Conservation (phyloP, 305 asterid species). For the Solanum hybrid region DNA sequence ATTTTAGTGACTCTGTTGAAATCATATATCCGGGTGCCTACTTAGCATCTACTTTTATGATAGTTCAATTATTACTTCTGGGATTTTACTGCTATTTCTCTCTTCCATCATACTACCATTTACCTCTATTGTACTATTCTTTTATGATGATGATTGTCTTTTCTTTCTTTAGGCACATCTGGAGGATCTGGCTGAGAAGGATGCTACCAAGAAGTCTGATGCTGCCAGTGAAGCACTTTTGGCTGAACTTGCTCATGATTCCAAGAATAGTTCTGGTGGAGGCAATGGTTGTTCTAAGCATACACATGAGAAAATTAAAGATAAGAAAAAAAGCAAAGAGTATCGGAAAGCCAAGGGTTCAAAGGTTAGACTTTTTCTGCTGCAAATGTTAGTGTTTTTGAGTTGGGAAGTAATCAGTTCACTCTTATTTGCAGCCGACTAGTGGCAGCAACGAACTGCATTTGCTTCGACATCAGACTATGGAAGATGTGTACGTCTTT, state of each 20-base stretch:
- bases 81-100: neutral
- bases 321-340: conserved; percentile 70
- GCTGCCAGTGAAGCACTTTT: conserved; percentile 91
- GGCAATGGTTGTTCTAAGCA: conserved; percentile 54
- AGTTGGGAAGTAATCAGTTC: conserved; percentile 7
- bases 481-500: conserved; percentile 53
- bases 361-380: conserved; percentile 39
- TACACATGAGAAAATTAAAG: conserved; percentile 53
- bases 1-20: conserved; percentile 70
- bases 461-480: conserved; percentile 21
- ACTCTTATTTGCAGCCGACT: conserved; percentile 39
- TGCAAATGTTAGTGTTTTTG: neutral
- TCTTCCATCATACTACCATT: conserved; percentile 2
- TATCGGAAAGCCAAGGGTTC: conserved; percentile 57
- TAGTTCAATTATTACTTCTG: neutral
- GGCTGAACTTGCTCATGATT: conserved; percentile 87
- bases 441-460: conserved; percentile 40
- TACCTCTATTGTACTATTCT: neutral
- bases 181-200: conserved; percentile 87
- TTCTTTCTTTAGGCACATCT: conserved; percentile 45
- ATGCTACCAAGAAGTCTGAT: conserved; percentile 91
- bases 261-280: conserved; percentile 41
- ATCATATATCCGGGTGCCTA: conserved; percentile 73
- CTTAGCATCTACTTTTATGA: neutral
- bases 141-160: conserved; percentile 9